Base-by-base conservation (phyloP, 371 early-diverging fungal species). In the Haplosporangium sp. region DNA sequence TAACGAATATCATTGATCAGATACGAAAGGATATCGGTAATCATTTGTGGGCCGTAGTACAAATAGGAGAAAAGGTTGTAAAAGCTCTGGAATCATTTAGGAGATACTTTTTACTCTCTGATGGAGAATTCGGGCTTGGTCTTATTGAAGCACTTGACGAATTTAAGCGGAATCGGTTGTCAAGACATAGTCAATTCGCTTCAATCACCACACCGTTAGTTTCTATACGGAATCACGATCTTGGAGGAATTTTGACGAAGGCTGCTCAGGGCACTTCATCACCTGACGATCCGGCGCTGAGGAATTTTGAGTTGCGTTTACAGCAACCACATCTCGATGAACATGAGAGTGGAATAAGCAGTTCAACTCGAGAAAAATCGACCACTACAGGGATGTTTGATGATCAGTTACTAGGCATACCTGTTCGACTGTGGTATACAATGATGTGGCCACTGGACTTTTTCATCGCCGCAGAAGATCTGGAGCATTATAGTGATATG, bases 371-470 rank as follows among this genome's bases (percentile, higher is more conserved):
- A 42, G 42, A 62, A 5, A n/a, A 7, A 50, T 15, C n/a, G 50
- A 50, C n/a, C 4, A 15, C n/a, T 5, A 15, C n/a, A 39, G 73
- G 83, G 17, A 73, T 76, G 11, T 89, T 88, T 73, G 82, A 88
- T 52, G 88, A 89, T 62, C 74, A 90, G 8, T 58, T 91, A 20
- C 68, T 91, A 34, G 88, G 88, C 19, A 72, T 85, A 10, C 89
- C 88, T 4, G 73, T 92, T n/a, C 74, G 87, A 7, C 74, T 95
- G 6, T 85, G 86, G 15, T 94, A 90, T 72, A 72, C 83, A 17
- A 71, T 93, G 63, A 65, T 79, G 38, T 95, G 95, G 95, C 95
- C 95, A 0, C 79, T 95, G 39, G 92, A 93, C 84, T 75, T 93
- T n/a, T 89, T 95, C 58, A 71, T 95, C 11, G 90, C 89, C 2